A percentile compares a stretch with the other conserved stretches of the same genome.
Evolutionary conservation across 2,329 filamentous ascomycete genomes (phyloP).

Genomic region (Sclerotinia minor): DNA sequence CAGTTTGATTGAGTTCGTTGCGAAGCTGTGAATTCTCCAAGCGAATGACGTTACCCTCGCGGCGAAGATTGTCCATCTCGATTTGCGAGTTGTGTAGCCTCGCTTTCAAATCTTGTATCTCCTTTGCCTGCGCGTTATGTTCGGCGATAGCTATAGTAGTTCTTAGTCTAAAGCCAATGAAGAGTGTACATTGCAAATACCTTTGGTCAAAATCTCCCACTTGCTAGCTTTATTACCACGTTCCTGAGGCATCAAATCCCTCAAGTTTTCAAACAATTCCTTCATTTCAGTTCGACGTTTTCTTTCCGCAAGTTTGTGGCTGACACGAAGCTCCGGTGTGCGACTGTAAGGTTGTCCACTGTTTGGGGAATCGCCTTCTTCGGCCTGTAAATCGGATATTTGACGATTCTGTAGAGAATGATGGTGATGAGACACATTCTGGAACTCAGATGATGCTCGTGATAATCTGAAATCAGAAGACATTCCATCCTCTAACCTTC

Average conservation of each 20-base stretch:
- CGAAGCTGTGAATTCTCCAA: conserved; percentile 40
- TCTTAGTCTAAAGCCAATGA: conserved; percentile 27
- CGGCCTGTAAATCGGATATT: conserved; percentile 63
- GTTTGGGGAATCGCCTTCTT: conserved; percentile 54
- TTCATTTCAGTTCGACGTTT: conserved; percentile 89
- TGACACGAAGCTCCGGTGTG: conserved; percentile 78
- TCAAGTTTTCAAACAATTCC: conserved; percentile 77
- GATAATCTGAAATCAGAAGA: conserved; percentile 48
- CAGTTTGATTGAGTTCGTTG: conserved; percentile 32
- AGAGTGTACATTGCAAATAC: conserved; percentile 48
- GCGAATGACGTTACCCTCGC: conserved; percentile 47
- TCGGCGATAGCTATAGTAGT: conserved; percentile 57
- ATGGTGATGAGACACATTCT: conserved; percentile 55
- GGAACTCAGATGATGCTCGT: conserved; percentile 55
- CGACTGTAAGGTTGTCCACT: conserved; percentile 76
- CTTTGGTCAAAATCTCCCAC: conserved; percentile 85
- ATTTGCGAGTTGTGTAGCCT: conserved; percentile 45
- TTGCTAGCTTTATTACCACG: conserved; percentile 84
- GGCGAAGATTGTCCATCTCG: conserved; percentile 45
- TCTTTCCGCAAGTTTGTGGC: conserved; percentile 81
- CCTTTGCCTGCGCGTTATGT: conserved; percentile 55
- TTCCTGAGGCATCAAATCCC: conserved; percentile 76
- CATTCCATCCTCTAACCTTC: conserved; percentile 65
- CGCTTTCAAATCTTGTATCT: conserved; percentile 34
- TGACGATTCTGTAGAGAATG: conserved; percentile 75